Evolutionary conservation across 2,329 filamentous ascomycete species (phyloP).

Genomic region (Simplicillium aogashimaense): DNA sequence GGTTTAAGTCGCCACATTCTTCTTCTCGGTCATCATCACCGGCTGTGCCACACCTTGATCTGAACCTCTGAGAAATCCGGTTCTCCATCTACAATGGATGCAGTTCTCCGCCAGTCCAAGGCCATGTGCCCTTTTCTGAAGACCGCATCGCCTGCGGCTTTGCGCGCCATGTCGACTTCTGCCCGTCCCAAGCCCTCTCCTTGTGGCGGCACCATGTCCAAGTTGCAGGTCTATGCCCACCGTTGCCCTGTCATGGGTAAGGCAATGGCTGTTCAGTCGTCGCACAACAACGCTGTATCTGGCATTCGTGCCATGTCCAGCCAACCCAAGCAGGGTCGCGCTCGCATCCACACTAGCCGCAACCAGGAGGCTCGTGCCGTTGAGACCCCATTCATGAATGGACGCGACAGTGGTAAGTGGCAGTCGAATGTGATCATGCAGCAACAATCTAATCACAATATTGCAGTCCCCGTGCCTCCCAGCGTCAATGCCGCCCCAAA

Average conservation of each 20-base stretch:
- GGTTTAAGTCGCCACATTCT: no score
- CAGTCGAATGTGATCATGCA: background rate
- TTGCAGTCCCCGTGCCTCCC: constrained; percentile 11
- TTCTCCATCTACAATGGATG: constrained; percentile 58
- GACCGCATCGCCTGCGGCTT: constrained; percentile 82
- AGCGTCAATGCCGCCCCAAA: constrained; percentile 10
- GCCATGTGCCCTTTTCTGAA: constrained; percentile 96
- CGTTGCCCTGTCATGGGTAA: constrained; percentile 99
- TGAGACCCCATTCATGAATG: constrained; percentile 43
- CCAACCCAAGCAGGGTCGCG: constrained; percentile 47
- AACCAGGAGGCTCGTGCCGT: constrained; percentile 70
- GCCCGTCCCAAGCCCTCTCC: constrained; percentile 55
- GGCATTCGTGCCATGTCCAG: constrained; percentile 41
- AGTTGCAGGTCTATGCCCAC: constrained; percentile 85
- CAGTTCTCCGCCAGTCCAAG: constrained; percentile 88
- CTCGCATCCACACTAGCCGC: constrained; percentile 72
- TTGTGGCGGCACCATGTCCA: constrained; percentile 90
- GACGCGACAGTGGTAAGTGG: constrained; percentile 39
- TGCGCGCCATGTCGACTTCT: constrained; percentile 78
- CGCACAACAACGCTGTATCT: constrained; percentile 39
- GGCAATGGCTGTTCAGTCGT: constrained; percentile 79
- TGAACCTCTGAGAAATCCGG: background rate
- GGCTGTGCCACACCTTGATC: no score
- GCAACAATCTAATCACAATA: constrained; percentile 3
- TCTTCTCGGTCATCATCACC: no score